A percentile compares a stretch with the other conserved stretches of the same genome.
Conservation (phyloP, 805 yeast genomes). For the Debaryomyces prosopidis region DNA sequence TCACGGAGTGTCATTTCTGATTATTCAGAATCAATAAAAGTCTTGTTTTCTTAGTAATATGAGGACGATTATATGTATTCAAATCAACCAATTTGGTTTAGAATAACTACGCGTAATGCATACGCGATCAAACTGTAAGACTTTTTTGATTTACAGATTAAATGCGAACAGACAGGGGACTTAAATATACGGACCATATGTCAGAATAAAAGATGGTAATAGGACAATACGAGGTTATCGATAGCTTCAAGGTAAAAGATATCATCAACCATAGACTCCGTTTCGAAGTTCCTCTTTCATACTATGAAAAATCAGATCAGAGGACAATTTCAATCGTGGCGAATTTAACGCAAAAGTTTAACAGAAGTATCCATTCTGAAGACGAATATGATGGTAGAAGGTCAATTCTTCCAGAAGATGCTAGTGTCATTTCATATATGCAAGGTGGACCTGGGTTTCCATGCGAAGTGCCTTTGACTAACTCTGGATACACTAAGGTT, state of each 20-base stretch:
- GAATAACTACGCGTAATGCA: constrained; percentile 1
- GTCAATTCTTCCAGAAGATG: constrained; percentile 24
- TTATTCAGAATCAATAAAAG: neutral
- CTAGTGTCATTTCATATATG: constrained; percentile 42
- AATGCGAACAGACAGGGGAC: neutral
- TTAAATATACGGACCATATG: too few relatives aligned
- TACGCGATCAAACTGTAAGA: constrained; percentile 2
- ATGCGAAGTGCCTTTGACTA: constrained; percentile 37
- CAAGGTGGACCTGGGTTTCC: constrained; percentile 62
- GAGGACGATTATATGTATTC: neutral
- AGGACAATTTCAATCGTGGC: constrained; percentile 24
- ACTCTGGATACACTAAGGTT: constrained; percentile 36
- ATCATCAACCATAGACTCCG: constrained; percentile 20
- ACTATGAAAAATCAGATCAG: constrained; percentile 7
- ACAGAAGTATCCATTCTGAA: constrained; percentile 16
- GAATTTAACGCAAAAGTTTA: constrained; percentile 33
- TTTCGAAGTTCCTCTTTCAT: constrained; percentile 23
- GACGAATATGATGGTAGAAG: constrained; percentile 2
- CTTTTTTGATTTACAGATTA: neutral
- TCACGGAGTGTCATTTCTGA: neutral
- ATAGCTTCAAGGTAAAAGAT: constrained; percentile 19
- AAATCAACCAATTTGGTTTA: neutral
- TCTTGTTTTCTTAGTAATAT: neutral
- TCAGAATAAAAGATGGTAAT: neutral
- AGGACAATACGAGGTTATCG: constrained; percentile 16